Percentiles rank a stretch among this genome's conserved stretches.
phyloP scores from a whole-genome alignment of 805 yeast genomes.

The Cyberlindnera xylosilytica region DNA sequence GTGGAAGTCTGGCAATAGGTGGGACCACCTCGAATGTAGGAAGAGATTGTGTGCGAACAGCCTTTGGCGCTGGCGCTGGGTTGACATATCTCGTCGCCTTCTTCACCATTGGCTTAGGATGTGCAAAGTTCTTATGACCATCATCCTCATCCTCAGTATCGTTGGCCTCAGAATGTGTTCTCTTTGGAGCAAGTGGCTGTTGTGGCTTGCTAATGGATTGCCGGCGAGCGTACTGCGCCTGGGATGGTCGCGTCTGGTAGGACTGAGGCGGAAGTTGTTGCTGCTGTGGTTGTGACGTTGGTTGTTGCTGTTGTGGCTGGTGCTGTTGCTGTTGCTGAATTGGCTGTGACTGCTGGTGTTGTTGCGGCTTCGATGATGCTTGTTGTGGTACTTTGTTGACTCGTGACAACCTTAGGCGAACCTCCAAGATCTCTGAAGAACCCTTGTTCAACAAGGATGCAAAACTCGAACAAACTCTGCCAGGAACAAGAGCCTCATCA shows the following conservation, averaged over 20 bases:
- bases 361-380: too few relatives aligned
- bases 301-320: constrained; percentile 6
- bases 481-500: constrained; percentile 44
- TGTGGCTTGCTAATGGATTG: constrained; percentile 7
- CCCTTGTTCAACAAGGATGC: constrained; percentile 39
- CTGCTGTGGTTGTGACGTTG: constrained; percentile 4
- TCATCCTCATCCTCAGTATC: constrained; percentile 24
- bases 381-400: constrained; percentile 14
- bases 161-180: constrained; percentile 13
- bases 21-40: constrained; percentile 30
- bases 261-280: background rate
- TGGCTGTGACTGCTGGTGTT: too few relatives aligned
- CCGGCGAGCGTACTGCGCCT: constrained; percentile 7
- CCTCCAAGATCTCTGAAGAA: constrained; percentile 52
- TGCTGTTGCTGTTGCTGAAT: constrained; percentile 10
- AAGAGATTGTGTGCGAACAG: constrained; percentile 42
- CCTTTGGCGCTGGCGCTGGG: constrained; percentile 44
- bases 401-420: constrained; percentile 44
- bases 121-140: constrained; percentile 15
- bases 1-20: constrained; percentile 24
- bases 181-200: constrained; percentile 10
- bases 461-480: constrained; percentile 56
- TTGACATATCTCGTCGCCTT: constrained; percentile 33
- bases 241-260: constrained; percentile 11
- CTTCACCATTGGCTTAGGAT: constrained; percentile 16